A percentile compares a stretch with the other conserved stretches of the same genome.
Evolutionary conservation across 768 basidiomycete genomes (phyloP).

Genomic region (Tephrocybe rancida): DNA sequence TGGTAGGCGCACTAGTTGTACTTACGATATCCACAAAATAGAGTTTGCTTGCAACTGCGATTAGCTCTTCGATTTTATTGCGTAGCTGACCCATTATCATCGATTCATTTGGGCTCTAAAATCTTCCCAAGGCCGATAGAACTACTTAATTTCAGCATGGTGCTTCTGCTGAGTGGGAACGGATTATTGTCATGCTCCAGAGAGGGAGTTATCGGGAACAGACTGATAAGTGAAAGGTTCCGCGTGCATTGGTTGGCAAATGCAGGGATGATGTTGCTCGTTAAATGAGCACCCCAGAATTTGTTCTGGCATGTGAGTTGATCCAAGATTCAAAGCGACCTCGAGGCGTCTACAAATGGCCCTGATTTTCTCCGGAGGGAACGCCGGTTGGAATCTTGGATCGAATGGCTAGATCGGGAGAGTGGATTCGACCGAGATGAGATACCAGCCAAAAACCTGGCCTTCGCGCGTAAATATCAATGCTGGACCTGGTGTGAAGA

Average conservation of each 20-base stretch:
- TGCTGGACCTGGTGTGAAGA: slow-evolving; percentile 16
- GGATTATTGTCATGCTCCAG: too few relatives aligned
- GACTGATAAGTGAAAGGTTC: slow-evolving; percentile 9
- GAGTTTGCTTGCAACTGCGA: slow-evolving; percentile 2
- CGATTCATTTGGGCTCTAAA: too few relatives aligned
- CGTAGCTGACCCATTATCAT: too few relatives aligned
- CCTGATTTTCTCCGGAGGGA: slow-evolving; percentile 30
- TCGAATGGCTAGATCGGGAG: slow-evolving; percentile 22
- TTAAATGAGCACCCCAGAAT: slow-evolving; percentile 36
- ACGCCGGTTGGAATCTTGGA: slow-evolving; percentile 30
- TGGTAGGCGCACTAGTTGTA: too few relatives aligned
- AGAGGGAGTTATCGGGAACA: too few relatives aligned
- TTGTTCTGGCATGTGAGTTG: slow-evolving; percentile 22
- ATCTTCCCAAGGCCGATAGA: too few relatives aligned
- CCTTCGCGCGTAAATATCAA: slow-evolving; percentile 6
- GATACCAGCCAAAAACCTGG: slow-evolving; percentile 11
- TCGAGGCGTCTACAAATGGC: slow-evolving; percentile 28
- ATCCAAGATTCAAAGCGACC: slow-evolving; percentile 17
- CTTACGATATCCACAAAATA: too few relatives aligned
- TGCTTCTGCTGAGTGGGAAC: too few relatives aligned
- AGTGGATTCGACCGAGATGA: slow-evolving; percentile 14
- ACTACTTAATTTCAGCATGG: too few relatives aligned
- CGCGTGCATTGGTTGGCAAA: slow-evolving; percentile 14
- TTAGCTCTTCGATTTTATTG: too few relatives aligned
- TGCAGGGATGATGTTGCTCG: slow-evolving; percentile 26